Percentiles rank a stretch among this genome's conserved stretches.
Evolutionary conservation across 192 early-diverging fungal genomes (phyloP).

Genomic region (Jimgerdemannia flammicorona): DNA sequence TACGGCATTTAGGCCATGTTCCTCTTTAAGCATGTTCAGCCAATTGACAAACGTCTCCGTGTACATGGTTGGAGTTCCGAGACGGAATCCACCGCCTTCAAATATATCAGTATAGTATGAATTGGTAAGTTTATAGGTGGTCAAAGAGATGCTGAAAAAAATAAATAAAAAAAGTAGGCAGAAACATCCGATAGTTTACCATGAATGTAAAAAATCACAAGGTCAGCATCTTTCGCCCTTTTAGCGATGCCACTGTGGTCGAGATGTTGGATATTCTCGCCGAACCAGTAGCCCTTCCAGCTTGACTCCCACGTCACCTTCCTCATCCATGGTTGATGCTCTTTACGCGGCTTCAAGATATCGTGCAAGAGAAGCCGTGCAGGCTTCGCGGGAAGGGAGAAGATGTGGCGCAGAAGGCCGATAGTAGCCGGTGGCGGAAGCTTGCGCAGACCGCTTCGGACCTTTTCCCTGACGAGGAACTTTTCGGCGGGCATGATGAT

Average conservation of each 20-base stretch:
- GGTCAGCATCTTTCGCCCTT: slow-evolving; percentile 22
- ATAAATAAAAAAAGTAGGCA: background rate
- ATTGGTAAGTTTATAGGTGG: background rate
- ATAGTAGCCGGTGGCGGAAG: slow-evolving; percentile 30
- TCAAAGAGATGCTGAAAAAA: background rate
- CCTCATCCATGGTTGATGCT: slow-evolving; percentile 31
- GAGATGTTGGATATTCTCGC: slow-evolving; percentile 18
- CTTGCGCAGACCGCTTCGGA: slow-evolving; percentile 25
- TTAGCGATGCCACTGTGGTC: slow-evolving; percentile 6
- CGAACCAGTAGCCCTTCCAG: slow-evolving; percentile 39
- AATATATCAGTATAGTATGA: background rate
- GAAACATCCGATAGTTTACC: slow-evolving; percentile 12
- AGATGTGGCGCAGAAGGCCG: slow-evolving; percentile 25
- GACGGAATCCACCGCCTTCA: slow-evolving; percentile 36
- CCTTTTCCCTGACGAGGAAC: slow-evolving; percentile 14
- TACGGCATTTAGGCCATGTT: slow-evolving; percentile 24
- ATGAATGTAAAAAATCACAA: slow-evolving; percentile 33
- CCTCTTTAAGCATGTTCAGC: slow-evolving; percentile 23
- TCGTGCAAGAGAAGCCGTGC: slow-evolving; percentile 32
- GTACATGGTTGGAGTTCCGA: slow-evolving; percentile 34
- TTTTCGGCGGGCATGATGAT: background rate
- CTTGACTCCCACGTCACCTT: slow-evolving; percentile 10
- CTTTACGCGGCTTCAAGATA: slow-evolving; percentile 22
- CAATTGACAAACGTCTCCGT: slow-evolving; percentile 33
- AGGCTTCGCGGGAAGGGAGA: slow-evolving; percentile 30